Percentiles rank a stretch among this genome's conserved stretches.
Conservation (phyloP, 192 early-diverging fungal species). For the Entomortierella chlamydospora region DNA sequence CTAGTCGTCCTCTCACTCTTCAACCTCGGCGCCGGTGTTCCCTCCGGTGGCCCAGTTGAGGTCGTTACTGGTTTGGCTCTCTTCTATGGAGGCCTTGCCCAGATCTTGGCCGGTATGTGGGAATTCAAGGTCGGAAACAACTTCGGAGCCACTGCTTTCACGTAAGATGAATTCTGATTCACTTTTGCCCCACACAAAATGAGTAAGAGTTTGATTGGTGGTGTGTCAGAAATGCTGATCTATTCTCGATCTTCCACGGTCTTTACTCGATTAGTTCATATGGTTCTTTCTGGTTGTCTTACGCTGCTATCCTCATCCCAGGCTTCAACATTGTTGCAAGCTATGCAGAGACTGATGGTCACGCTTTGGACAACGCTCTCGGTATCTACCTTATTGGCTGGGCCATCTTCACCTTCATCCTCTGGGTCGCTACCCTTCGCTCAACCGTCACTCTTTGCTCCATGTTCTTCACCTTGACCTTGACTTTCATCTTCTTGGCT, state of each 20-base stretch:
- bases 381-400: constrained; percentile 73
- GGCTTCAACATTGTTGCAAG: constrained; percentile 57
- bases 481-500: constrained; percentile 68
- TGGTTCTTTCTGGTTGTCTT: constrained; percentile 75
- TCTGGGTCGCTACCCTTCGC: constrained; percentile 33
- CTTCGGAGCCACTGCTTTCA: constrained; percentile 85
- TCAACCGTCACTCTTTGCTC: constrained; percentile 56
- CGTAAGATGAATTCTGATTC: constrained; percentile 13
- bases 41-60: constrained; percentile 55
- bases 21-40: constrained; percentile 73
- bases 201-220: too few relatives aligned
- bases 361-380: constrained; percentile 36
- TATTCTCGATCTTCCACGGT: too few relatives aligned
- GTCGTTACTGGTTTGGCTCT: constrained; percentile 74
- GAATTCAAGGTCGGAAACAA: constrained; percentile 82
- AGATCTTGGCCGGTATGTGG: constrained; percentile 89
- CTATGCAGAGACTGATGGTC: constrained; percentile 23
- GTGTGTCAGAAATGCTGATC: too few relatives aligned
- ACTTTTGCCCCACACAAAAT: background rate
- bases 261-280: constrained; percentile 27
- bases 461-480: constrained; percentile 69
- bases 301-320: constrained; percentile 66
- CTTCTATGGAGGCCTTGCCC: constrained; percentile 82
- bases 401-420: constrained; percentile 36
- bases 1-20: constrained; percentile 71